Base-by-base conservation (phyloP, 306 rosid genomes). In the Clitoria ternatea region DNA sequence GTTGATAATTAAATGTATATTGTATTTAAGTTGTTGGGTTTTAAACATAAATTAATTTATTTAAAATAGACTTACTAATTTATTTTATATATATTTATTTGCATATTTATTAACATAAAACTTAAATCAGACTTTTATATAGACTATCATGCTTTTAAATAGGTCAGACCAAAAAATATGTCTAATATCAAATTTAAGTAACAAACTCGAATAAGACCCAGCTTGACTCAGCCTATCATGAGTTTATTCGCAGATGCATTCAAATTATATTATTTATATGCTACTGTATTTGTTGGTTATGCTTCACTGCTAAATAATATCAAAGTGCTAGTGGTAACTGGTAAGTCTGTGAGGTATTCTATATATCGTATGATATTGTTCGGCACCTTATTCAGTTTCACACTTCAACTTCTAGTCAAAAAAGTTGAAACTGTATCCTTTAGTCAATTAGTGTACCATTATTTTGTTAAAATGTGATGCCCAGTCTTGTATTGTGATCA, bases 151-250 rank as follows among this genome's bases (percentile, higher is more conserved):
- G n/a, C n/a, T n/a, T n/a, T n/a, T n/a, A n/a, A n/a, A n/a, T n/a
- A n/a, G n/a, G n/a, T n/a, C n/a, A n/a, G n/a, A n/a, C n/a, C n/a
- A n/a, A n/a, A n/a, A n/a, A n/a, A n/a, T n/a, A n/a, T n/a, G n/a
- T n/a, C n/a, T n/a, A n/a, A n/a, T 75, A 29, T 70, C 70, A 65
- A 63, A 56, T 32, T 44, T 62, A 56, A 62, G 39, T 54, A 60
- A n/a, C 39, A 12, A 54, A n/a, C n/a, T 62, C 60, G n/a, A 6
- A 22, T 12, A 65, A 39, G n/a, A n/a, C n/a, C n/a, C n/a, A n/a
- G n/a, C n/a, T n/a, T n/a, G n/a, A n/a, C n/a, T n/a, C n/a, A n/a
- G n/a, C n/a, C 24, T 77, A 60, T 30, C 50, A 15, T 22, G 66
- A 64, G 10, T 47, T 29, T 61, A 17, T 52, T 40, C 13, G 59